Conservation (phyloP, 2,329 filamentous ascomycete species). For the Grosmannia penicillata region DNA sequence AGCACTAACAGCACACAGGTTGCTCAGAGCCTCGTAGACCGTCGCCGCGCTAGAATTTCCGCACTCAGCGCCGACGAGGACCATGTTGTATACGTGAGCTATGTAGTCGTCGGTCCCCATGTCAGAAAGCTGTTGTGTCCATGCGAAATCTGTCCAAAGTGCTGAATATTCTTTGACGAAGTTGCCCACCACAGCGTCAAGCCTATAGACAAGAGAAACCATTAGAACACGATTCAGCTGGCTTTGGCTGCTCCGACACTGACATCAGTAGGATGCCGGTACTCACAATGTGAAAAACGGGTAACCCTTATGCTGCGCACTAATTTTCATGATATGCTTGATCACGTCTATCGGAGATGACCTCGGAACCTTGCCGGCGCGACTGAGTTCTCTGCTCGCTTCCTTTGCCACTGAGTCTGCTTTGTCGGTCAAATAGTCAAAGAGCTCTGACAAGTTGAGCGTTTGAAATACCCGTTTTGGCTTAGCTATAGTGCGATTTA, state of each 20-base stretch:
- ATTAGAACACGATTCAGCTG: background rate
- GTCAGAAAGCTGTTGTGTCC: slow-evolving; percentile 4
- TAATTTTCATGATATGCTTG: slow-evolving; percentile 1
- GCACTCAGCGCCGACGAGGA: background rate
- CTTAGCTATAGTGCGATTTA: background rate
- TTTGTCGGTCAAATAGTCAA: background rate
- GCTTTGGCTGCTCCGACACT: too few relatives aligned
- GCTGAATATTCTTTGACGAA: slow-evolving; percentile 4
- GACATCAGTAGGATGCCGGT: too few relatives aligned
- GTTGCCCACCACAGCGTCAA: slow-evolving; percentile 3
- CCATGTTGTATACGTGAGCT: slow-evolving; percentile 3
- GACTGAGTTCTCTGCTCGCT: background rate
- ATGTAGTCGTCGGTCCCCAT: background rate
- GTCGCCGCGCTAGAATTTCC: background rate
- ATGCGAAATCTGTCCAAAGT: slow-evolving; percentile 3
- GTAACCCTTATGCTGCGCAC: slow-evolving; percentile 2
- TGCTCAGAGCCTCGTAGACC: slow-evolving; percentile 5
- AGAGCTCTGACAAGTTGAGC: slow-evolving; percentile 4
- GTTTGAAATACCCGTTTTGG: background rate
- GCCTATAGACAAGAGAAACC: slow-evolving; percentile 1
- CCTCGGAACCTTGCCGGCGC: background rate
- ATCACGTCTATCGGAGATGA: slow-evolving; percentile 4
- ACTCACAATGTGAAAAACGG: slow-evolving; percentile 9
- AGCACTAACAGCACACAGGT: too few relatives aligned
- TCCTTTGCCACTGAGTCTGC: background rate